Percentiles rank a stretch among this genome's conserved stretches.
These are phyloP conservation scores for Chalciporus piperatus DNA, from an alignment of 768 basidiomycete genomes.

Conservation along the genomic window DNA sequence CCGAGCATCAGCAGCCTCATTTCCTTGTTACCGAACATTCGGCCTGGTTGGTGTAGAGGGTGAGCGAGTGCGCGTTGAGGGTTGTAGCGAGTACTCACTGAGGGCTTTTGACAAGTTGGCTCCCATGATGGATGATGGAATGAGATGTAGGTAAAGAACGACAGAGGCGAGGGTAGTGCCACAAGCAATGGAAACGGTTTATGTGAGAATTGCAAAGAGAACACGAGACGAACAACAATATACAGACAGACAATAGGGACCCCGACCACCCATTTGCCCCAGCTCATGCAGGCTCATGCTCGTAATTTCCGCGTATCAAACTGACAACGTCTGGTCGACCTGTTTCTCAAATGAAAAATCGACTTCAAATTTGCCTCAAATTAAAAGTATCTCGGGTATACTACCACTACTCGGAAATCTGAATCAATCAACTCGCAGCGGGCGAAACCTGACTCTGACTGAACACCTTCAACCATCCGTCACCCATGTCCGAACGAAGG, in stretches of 20 bases:
- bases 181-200: slow-evolving; percentile 23
- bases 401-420: background rate
- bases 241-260: slow-evolving; percentile 19
- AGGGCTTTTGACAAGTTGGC: slow-evolving; percentile 84
- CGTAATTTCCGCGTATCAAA: slow-evolving; percentile 1
- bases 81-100: slow-evolving; percentile 39
- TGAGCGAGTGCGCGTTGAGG: slow-evolving; percentile 1
- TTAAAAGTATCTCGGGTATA: slow-evolving; percentile 5
- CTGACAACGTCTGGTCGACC: no score
- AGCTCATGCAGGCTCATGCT: background rate
- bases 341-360: background rate
- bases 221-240: slow-evolving; percentile 2
- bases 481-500: slow-evolving; percentile 83
- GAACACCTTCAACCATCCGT: slow-evolving; percentile 84
- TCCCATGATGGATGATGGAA: slow-evolving; percentile 54
- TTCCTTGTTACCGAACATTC: slow-evolving; percentile 98
- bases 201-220: slow-evolving; percentile 22
- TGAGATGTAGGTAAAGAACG: slow-evolving; percentile 56
- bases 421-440: slow-evolving; percentile 11
- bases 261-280: slow-evolving; percentile 23
- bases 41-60: slow-evolving; percentile 47
- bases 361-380: no score
- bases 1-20: slow-evolving; percentile 98
- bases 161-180: slow-evolving; percentile 40
- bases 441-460: slow-evolving; percentile 52